Evolutionary conservation across 306 rosid genomes (phyloP), one percentile per base, ranked within the genome.

Genomic region (Canavalia ensiformis): DNA sequence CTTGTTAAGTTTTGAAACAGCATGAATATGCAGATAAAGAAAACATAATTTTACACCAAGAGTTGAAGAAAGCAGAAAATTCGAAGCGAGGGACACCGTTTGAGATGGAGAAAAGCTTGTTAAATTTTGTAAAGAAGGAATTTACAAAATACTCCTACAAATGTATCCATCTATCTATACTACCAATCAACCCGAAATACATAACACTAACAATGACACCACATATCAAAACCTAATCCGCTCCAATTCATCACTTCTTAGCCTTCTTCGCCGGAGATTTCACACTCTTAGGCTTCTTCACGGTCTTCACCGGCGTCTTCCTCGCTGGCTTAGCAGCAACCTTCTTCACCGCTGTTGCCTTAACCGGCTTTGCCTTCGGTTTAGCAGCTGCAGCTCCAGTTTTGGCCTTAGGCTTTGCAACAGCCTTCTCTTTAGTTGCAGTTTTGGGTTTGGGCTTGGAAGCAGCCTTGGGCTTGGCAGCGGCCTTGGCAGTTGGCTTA

Each of bases 331-430:
- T 90, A 0, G 89, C 60, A 5, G 46, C 76, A 2, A 86, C 75
- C 50, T 80, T 90, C 79, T 84, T 87, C 18, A 82, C 92, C 0
- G 86, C 88, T 6, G 87, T 90, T 0, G 88, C 85, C 80, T 91
- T 56, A 45, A 5, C 49, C 6, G 46, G 0, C 44, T 34, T 63
- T 1, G 47, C 62, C 66, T 76, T 85, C 0, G 89, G 73, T 76
- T 82, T 90, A 0, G 91, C 74, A 4, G 6, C 78, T 1, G 89
- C 79, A 57, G 72, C 89, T 82, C 56, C 78, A 0, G 87, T 49
- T 82, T 83, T 79, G 0, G 82, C 41, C 8, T 81, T 71, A 12
- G 92, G 76, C 60, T 90, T 92, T 0, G 85, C 50, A 3, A 12
- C 83, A 0, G 84, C 57, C 18, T 87, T 89, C 0, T 82, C 31